A percentile compares a stretch with the other conserved stretches of the same genome.
These are phyloP conservation scores for Pythium angustatum DNA, from an alignment of 352 stramenopile species.

Conservation along the genomic window DNA sequence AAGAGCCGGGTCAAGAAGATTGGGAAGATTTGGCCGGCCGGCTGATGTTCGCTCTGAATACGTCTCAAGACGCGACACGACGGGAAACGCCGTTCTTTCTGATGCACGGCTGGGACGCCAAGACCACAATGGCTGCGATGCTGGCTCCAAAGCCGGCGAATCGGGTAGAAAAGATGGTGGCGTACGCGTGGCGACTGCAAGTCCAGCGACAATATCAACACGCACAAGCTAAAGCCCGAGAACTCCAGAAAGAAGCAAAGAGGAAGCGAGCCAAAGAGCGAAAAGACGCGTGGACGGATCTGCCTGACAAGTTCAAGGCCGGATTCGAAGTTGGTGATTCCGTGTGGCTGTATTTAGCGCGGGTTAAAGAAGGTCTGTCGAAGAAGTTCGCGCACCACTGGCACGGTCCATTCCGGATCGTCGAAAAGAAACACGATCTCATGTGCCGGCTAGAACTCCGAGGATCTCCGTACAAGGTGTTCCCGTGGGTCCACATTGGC, in stretches of 20 bases:
- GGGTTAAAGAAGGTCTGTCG: slow-evolving; percentile 13
- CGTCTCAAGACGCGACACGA: neutral
- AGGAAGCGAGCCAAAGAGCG: neutral
- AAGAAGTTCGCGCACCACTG: slow-evolving; percentile 18
- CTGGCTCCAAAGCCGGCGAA: neutral
- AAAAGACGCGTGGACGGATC: neutral
- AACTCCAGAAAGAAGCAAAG: slow-evolving; percentile 14
- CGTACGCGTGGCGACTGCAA: slow-evolving; percentile 3
- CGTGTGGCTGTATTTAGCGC: slow-evolving; percentile 22
- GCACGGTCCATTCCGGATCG: slow-evolving; percentile 24
- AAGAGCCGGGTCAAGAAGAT: slow-evolving; percentile 29
- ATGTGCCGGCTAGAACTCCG: neutral
- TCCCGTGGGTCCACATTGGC: slow-evolving; percentile 19
- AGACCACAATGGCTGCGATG: slow-evolving; percentile 17
- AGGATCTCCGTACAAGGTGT: slow-evolving; percentile 9
- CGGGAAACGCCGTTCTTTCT: slow-evolving; percentile 16
- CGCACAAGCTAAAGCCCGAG: neutral
- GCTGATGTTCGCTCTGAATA: slow-evolving; percentile 31
- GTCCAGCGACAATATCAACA: slow-evolving; percentile 7
- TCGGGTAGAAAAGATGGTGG: neutral
- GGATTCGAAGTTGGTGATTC: slow-evolving; percentile 18
- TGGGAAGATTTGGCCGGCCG: slow-evolving; percentile 34
- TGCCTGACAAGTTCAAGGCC: slow-evolving; percentile 4
- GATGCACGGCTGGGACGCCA: slow-evolving; percentile 16
- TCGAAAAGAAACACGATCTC: slow-evolving; percentile 9